Base-by-base conservation (phyloP, 225 moss, liverwort and hornwort genomes). In the Anthoceros angustus region DNA sequence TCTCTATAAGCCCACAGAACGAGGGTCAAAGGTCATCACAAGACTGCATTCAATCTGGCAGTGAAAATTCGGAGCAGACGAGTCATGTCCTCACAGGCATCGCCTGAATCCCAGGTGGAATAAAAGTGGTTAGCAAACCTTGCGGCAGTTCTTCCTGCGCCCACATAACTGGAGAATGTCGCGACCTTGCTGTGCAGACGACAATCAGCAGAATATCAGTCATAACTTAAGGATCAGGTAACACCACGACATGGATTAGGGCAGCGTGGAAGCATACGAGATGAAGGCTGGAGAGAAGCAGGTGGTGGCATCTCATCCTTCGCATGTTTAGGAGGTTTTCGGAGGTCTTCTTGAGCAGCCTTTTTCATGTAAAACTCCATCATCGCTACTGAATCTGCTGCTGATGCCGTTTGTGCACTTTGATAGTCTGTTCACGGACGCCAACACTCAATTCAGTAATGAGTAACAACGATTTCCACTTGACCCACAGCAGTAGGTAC, bases 321-420 rank as follows among this genome's bases (percentile, higher is more conserved):
- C 18, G 84, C 75, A 45, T 92, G 89, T 75, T 83, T 87, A 18
- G 72, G 79, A 81, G 98, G 98, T 70, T 87, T 92, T 64, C 98
- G 85, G 5, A 86, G 60, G 46, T 92, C 92, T 70, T 99, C 98
- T 72, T 89, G 92, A 12, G 98, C 98, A 49, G 92, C 98, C 74
- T 87, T 99, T 67, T 99, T 99, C 98, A 99, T 99, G 62, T 89
- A 99, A 69, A 99, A 99, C 68, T 99, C 98, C 98, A 99, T 99
- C 98, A 99, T 99, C 49, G 98, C 89, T 62, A 99, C 88, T 45
- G 98, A 92, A 75, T 99, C 98, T 43, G 89, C 84, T 66, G 89
- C 63, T 43, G 77, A 72, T 8, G 79, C 65, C 43, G 85, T 77
- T 71, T 87, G 85, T 50, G 48, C 75, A 79, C 48, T 70, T 73